Percentiles rank a stretch among this genome's conserved stretches.
These are phyloP conservation scores for Saccharomycopsis oosterbeekiorum DNA, from an alignment of 805 yeast genomes.

Conservation along the genomic window DNA sequence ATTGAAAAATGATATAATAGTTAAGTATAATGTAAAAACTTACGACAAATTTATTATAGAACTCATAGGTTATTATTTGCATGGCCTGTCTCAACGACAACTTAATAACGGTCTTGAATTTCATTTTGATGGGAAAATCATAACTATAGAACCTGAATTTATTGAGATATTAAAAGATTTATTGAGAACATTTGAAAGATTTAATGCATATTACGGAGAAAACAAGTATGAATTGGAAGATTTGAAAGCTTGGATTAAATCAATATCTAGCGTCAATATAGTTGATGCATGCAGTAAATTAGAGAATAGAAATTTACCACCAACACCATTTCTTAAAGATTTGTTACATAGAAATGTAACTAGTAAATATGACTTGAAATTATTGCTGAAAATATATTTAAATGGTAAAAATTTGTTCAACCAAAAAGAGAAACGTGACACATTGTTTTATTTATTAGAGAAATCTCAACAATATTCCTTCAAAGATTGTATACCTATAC, in stretches of 20 bases:
- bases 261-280: not conserved
- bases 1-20: not conserved
- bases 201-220: not conserved
- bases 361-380: conserved; percentile 1
- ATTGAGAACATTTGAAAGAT: not conserved
- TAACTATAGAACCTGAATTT: not conserved
- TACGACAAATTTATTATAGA: not conserved
- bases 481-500: not conserved
- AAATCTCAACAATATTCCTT: conserved; percentile 4
- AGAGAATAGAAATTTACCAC: not conserved
- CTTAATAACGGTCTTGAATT: not conserved
- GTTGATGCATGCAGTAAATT: not conserved
- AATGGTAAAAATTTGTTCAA: conserved; percentile 1
- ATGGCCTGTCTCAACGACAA: not conserved
- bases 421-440: conserved; percentile 3
- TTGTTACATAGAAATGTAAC: not conserved
- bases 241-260: conserved; percentile 5
- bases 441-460: conserved; percentile 2
- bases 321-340: not conserved
- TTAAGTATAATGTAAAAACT: not conserved
- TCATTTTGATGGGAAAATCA: not conserved
- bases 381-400: conserved; percentile 5
- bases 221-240: conserved; percentile 1
- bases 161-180: not conserved
- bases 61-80: not conserved